A percentile compares a stretch with the other conserved stretches of the same genome.
These are phyloP conservation scores for Primulina tabacum DNA, from an alignment of 257 asterid genomes.

Conservation along the genomic window DNA sequence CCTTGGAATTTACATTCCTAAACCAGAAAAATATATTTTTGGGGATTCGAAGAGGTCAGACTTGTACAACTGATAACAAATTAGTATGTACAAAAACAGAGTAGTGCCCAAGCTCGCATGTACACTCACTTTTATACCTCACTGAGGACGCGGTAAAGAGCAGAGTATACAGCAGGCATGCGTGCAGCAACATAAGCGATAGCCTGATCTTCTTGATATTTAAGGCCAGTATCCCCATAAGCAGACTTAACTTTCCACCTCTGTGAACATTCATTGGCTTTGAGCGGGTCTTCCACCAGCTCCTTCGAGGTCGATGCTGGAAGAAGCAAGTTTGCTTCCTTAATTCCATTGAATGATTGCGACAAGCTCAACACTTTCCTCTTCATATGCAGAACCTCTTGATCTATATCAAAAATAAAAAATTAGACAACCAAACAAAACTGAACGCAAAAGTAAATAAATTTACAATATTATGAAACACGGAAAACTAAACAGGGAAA, in stretches of 20 bases:
- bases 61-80: neutral
- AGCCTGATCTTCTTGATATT: constrained; percentile 72
- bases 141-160: constrained; percentile 73
- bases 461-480: neutral
- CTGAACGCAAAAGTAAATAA: too few relatives aligned
- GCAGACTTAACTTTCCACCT: constrained; percentile 73
- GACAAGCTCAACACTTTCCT: constrained; percentile 82
- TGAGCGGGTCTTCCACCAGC: constrained; percentile 81
- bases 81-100: constrained; percentile 13
- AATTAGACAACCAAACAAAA: too few relatives aligned
- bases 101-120: neutral
- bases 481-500: neutral
- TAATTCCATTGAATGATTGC: constrained; percentile 62
- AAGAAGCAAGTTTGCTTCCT: constrained; percentile 72
- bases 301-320: constrained; percentile 72
- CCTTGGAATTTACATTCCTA: neutral
- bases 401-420: constrained; percentile 41
- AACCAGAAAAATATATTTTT: neutral
- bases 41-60: neutral
- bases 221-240: constrained; percentile 83
- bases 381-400: constrained; percentile 75
- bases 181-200: constrained; percentile 91
- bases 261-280: constrained; percentile 60
- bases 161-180: constrained; percentile 93
- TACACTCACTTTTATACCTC: constrained; percentile 55